A percentile compares a stretch with the other conserved stretches of the same genome.
Evolutionary conservation across 1,139 yeast species (phyloP).

Genomic region (Citeromyces hawaiiensis): DNA sequence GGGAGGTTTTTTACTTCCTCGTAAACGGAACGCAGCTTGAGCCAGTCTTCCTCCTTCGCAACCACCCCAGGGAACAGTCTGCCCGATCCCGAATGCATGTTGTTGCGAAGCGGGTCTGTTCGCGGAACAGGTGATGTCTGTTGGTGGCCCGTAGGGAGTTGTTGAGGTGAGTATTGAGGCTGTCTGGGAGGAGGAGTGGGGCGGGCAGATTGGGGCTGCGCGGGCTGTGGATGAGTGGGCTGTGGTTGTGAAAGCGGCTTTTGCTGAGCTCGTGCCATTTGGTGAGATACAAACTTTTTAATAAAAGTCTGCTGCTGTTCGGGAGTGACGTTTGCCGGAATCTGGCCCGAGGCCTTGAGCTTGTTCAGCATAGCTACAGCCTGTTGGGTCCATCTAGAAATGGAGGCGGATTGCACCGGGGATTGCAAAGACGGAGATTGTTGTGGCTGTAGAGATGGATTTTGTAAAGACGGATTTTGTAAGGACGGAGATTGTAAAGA

Average conservation of each 20-base stretch:
- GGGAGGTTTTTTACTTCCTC: slow-evolving; percentile 61
- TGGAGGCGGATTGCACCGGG: slow-evolving; percentile 9
- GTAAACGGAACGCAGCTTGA: slow-evolving; percentile 44
- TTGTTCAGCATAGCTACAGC: slow-evolving; percentile 21
- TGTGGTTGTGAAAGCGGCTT: slow-evolving; percentile 5
- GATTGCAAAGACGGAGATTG: slow-evolving; percentile 9
- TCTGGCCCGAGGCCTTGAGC: slow-evolving; percentile 19
- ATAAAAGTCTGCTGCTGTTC: slow-evolving; percentile 26
- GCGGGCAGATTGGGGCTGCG: not conserved
- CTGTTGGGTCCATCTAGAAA: slow-evolving; percentile 15
- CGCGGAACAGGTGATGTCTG: not conserved
- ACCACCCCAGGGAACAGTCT: slow-evolving; percentile 16
- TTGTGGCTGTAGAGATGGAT: slow-evolving; percentile 10
- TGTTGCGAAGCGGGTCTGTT: not conserved
- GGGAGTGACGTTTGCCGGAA: slow-evolving; percentile 17
- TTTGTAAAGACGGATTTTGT: too few species aligned
- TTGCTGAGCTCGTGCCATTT: slow-evolving; percentile 6
- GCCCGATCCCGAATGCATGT: slow-evolving; percentile 1
- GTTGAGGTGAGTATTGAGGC: slow-evolving; percentile 1
- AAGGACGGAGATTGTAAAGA: slow-evolving; percentile 4
- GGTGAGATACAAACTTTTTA: slow-evolving; percentile 18
- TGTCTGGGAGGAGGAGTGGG: slow-evolving; percentile 2
- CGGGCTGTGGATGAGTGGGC: slow-evolving; percentile 5
- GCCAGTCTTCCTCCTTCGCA: slow-evolving; percentile 33
- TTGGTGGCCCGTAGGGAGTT: slow-evolving; percentile 3